Conservation (phyloP, 2,329 filamentous ascomycete genomes). For the Ceratocystis smalleyi region DNA sequence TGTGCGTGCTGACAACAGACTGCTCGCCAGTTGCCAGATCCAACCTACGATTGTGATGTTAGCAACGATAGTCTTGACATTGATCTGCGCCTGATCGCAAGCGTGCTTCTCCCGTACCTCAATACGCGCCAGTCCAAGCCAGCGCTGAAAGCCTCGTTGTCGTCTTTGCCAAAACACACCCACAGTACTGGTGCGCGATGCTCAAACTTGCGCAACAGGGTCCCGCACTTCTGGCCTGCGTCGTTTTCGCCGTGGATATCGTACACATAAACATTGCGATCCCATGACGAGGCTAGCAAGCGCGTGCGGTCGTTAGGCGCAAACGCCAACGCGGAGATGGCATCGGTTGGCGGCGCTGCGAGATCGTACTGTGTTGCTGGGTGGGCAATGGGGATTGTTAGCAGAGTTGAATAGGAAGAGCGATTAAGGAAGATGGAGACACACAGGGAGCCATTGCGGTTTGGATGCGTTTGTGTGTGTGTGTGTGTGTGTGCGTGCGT, state of each 20-base stretch:
- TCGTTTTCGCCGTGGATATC: slow-evolving; percentile 36
- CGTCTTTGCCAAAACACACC: slow-evolving; percentile 73
- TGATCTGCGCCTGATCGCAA: background rate
- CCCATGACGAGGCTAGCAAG: slow-evolving; percentile 88
- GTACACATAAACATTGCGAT: slow-evolving; percentile 81
- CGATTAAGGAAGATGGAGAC: background rate
- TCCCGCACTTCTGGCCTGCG: slow-evolving; percentile 40
- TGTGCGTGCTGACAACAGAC: slow-evolving; percentile 62
- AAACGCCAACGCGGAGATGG: slow-evolving; percentile 75
- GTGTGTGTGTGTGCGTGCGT: background rate
- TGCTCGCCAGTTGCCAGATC: slow-evolving; percentile 58
- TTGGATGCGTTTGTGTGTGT: too few relatives aligned
- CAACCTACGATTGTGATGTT: slow-evolving; percentile 29
- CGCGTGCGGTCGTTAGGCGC: slow-evolving; percentile 58
- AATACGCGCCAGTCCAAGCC: slow-evolving; percentile 78
- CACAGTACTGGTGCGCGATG: slow-evolving; percentile 78
- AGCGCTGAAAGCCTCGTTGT: slow-evolving; percentile 70
- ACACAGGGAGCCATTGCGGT: slow-evolving; percentile 16
- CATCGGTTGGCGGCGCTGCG: slow-evolving; percentile 66
- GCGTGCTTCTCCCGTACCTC: slow-evolving; percentile 35
- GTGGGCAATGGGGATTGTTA: background rate
- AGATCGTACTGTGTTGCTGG: slow-evolving; percentile 69
- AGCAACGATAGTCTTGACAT: slow-evolving; percentile 7
- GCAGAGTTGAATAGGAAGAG: background rate
- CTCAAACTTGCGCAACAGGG: slow-evolving; percentile 57